phyloP scores from a whole-genome alignment of 2,329 filamentous ascomycete genomes.

The Aspergillus thermomutatus region DNA sequence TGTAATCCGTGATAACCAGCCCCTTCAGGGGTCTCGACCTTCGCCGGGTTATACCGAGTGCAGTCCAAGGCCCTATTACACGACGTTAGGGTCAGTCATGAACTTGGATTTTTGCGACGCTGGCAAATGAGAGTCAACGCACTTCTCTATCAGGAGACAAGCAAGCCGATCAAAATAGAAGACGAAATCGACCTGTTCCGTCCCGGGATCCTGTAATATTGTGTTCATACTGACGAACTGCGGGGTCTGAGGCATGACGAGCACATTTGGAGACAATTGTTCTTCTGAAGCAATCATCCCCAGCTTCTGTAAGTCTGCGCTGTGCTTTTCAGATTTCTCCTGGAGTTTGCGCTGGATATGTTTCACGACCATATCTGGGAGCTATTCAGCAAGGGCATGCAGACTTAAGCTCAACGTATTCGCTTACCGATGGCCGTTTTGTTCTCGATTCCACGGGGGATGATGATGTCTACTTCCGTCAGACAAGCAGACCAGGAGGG shows the following conservation, averaged over 20 bases:
- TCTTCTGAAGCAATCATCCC: slow-evolving; percentile 69
- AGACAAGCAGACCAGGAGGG: not conserved
- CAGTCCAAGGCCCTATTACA: slow-evolving; percentile 67
- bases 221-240: slow-evolving; percentile 89
- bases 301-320: slow-evolving; percentile 71
- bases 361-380: slow-evolving; percentile 80
- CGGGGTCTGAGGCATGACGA: slow-evolving; percentile 69
- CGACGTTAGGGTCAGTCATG: slow-evolving; percentile 1
- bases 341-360: slow-evolving; percentile 85
- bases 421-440: slow-evolving; percentile 69
- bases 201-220: slow-evolving; percentile 77
- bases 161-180: slow-evolving; percentile 95
- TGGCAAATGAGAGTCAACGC: slow-evolving; percentile 9
- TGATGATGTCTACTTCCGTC: slow-evolving; percentile 69
- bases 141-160: slow-evolving; percentile 75
- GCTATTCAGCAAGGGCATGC: slow-evolving; percentile 4
- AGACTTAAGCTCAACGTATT: not conserved
- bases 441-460: slow-evolving; percentile 92
- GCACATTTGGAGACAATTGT: slow-evolving; percentile 70
- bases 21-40: slow-evolving; percentile 69
- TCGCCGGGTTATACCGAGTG: slow-evolving; percentile 62
- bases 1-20: slow-evolving; percentile 68
- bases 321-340: slow-evolving; percentile 80
- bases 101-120: not conserved
- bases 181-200: slow-evolving; percentile 83